These are phyloP conservation scores for Clavulina sp. DNA, from an alignment of 768 basidiomycete genomes.

Conservation along the genomic window DNA sequence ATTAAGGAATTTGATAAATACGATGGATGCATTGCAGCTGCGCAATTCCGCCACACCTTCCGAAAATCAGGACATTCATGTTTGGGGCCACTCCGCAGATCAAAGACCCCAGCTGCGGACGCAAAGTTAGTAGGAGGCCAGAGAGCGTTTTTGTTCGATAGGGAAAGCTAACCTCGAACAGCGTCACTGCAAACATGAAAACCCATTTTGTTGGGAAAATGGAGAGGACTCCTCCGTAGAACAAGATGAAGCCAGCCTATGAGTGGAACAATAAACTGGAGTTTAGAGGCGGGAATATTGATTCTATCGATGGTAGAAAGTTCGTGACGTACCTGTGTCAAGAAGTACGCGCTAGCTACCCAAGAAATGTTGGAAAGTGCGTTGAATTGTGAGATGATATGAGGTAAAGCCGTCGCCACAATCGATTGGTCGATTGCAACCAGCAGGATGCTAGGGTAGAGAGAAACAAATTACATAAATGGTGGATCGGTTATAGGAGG, in stretches of 20 bases:
- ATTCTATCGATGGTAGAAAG: constrained; percentile 5
- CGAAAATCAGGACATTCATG: constrained; percentile 22
- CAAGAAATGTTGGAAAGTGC: constrained; percentile 10
- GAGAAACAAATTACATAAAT: background rate
- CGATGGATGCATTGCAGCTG: no score
- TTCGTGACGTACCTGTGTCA: constrained; percentile 9
- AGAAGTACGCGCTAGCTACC: constrained; percentile 10
- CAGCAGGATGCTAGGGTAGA: constrained; percentile 1
- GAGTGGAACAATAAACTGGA: background rate
- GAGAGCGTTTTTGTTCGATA: no score
- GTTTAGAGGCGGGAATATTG: no score
- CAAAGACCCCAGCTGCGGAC: constrained; percentile 27
- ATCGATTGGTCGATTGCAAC: constrained; percentile 9
- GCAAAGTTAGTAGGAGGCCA: no score
- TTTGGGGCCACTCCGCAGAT: constrained; percentile 24
- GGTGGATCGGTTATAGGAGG: background rate
- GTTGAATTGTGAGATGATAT: constrained; percentile 8
- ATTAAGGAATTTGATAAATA: constrained; percentile 19
- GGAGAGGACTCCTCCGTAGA: constrained; percentile 6
- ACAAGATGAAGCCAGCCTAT: background rate
- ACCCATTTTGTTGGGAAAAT: constrained; percentile 18
- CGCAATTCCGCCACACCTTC: no score
- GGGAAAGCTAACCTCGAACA: constrained; percentile 21
- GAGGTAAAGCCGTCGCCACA: constrained; percentile 8
- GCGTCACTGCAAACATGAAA: constrained; percentile 13